Percentiles rank a stretch among this genome's conserved stretches.
These are phyloP conservation scores for Alternaria sp. DNA, from an alignment of 2,329 filamentous ascomycete genomes.

Conservation along the genomic window DNA sequence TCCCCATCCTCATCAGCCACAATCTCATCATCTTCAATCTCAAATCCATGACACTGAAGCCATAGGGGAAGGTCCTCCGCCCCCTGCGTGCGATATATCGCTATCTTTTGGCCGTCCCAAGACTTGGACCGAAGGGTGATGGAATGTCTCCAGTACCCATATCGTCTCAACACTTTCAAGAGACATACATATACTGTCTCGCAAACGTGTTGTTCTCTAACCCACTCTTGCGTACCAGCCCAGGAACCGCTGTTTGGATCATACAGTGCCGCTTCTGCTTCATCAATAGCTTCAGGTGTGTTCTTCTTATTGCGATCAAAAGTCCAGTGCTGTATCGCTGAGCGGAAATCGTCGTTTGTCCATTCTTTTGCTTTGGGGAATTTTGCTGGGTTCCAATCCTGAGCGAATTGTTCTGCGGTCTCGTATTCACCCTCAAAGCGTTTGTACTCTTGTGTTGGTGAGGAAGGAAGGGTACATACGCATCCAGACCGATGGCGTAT, in stretches of 20 bases:
- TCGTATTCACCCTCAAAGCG: accelerated
- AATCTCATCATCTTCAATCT: neutral
- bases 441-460: neutral
- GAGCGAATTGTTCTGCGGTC: neutral
- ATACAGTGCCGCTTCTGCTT: neutral
- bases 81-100: neutral
- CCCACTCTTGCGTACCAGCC: neutral
- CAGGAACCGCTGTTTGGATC: neutral
- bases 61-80: neutral
- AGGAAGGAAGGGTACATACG: neutral
- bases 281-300: neutral
- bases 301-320: neutral
- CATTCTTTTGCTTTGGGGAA: neutral
- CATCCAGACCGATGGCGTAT: neutral
- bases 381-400: neutral
- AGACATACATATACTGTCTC: neutral
- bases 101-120: neutral
- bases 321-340: neutral
- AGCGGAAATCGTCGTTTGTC: neutral
- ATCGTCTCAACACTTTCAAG: neutral
- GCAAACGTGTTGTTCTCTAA: neutral
- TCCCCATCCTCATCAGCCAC: neutral
- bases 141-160: neutral
- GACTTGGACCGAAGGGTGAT: neutral
- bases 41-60: neutral